phyloP scores from a whole-genome alignment of 139 green algal genomes.

The Coelastrella sp. region DNA sequence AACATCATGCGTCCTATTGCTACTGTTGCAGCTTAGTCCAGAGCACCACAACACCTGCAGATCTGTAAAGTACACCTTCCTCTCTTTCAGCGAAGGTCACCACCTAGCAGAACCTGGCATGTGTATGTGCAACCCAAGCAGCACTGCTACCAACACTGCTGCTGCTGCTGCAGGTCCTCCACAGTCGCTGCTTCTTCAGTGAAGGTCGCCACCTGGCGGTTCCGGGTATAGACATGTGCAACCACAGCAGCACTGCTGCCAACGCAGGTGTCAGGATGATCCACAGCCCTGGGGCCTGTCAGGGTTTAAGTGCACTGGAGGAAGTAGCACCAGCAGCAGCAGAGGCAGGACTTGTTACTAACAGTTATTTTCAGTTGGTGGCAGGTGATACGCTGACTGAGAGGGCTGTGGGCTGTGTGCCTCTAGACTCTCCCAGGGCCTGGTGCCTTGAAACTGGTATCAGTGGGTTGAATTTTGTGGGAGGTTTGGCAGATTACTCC shows the following conservation, averaged over 20 bases:
- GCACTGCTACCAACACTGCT: background rate
- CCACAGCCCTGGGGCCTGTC: constrained; percentile 55
- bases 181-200: constrained; percentile 62
- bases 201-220: constrained; percentile 53
- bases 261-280: constrained; percentile 50
- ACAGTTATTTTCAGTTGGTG: constrained; percentile 42
- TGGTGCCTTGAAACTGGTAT: background rate
- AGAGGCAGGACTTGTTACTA: background rate
- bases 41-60: no score
- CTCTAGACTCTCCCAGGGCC: background rate
- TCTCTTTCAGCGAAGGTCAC: background rate
- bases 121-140: background rate
- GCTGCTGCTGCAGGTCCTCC: constrained; percentile 50
- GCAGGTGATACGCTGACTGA: constrained; percentile 3
- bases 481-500: background rate
- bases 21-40: background rate
- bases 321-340: constrained; percentile 45
- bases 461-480: background rate
- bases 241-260: constrained; percentile 50
- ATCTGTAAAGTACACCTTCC: no score
- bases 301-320: constrained; percentile 55
- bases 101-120: background rate
- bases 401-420: background rate
- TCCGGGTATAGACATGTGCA: constrained; percentile 65
- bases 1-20: background rate